Evolutionary conservation across 305 asterid species (phyloP), one percentile per base, ranked within the genome.

Genomic region (Fraxinus latifolia): DNA sequence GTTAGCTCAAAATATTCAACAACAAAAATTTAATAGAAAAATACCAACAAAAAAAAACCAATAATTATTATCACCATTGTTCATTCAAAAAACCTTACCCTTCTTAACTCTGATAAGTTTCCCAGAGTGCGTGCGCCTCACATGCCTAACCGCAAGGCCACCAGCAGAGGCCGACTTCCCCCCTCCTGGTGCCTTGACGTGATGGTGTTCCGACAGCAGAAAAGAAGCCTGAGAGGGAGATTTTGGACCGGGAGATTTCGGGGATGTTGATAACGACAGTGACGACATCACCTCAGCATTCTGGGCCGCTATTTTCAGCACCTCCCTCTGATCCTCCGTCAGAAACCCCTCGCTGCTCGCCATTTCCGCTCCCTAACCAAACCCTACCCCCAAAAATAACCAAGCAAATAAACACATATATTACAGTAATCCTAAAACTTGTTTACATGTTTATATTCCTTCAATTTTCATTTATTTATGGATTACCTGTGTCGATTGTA

Each of bases 261-360:
- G 98, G 4, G 99, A 91, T 4, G 96, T 81, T 7, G 89, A 82
- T 84, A 85, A 17, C 27, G 91, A 80, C 86, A 89, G 82, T 8
- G 93, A 89, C 1, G 98, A 91, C 90, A 92, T 83, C 83, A 89
- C 91, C 83, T 92, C 99, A 80, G 87, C 94, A 89, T 88, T 93
- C 83, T 90, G 96, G n/a, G 98, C 81, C 7, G 98, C 98, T 34
- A 89, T 80, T 80, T 91, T 90, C 90, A 93, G 79, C 92, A 74
- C 85, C 91, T 94, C 93, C 95, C 98, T 89, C 92, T 95, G 99
- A 77, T 86, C 93, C 88, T 95, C 94, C 68, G 97, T 94, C 93
- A 95, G 88, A 84, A 95, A 95, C 6, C 99, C 97, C 93, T 92
- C 96, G 31, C 86, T 58, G 86, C 94, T 89, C 81, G 96, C 93